phyloP scores from a whole-genome alignment of 2,329 filamentous ascomycete genomes.

The Phialophora expanda region DNA sequence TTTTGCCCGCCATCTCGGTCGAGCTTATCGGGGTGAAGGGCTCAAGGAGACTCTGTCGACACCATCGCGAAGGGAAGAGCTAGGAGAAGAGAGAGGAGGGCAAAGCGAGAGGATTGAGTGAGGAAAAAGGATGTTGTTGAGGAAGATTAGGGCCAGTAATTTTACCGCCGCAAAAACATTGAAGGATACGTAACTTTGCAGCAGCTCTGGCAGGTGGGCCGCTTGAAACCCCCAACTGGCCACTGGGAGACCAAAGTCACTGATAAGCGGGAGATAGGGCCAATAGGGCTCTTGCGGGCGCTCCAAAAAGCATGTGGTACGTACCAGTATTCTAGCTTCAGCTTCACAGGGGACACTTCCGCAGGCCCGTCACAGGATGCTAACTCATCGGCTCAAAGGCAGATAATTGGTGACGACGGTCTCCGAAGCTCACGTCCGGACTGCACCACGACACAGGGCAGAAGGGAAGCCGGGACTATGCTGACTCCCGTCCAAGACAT shows the following conservation, averaged over 20 bases:
- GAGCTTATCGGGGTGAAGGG: slow-evolving; percentile 10
- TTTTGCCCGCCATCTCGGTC: slow-evolving; percentile 37
- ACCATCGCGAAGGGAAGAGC: slow-evolving; percentile 6
- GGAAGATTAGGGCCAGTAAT: slow-evolving; percentile 6
- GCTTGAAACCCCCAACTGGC: neutral
- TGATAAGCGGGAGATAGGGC: slow-evolving; percentile 1
- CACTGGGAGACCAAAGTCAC: neutral
- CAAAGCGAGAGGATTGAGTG: neutral
- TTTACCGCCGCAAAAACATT: neutral
- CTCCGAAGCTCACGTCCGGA: neutral
- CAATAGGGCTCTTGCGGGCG: neutral
- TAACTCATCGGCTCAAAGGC: neutral
- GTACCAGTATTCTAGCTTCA: neutral
- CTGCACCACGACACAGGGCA: neutral
- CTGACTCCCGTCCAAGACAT: neutral
- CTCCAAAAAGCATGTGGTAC: neutral
- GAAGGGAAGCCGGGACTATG: neutral
- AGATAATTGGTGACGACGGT: neutral
- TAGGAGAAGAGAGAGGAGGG: neutral
- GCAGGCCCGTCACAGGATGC: neutral
- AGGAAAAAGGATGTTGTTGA: slow-evolving; percentile 14
- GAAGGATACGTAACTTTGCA: slow-evolving; percentile 1
- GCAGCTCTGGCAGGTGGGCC: neutral
- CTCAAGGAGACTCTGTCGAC: slow-evolving; percentile 17
- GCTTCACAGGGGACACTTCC: neutral